A percentile compares a stretch with the other conserved stretches of the same genome.
Evolutionary conservation across 768 basidiomycete genomes (phyloP).

Genomic region (Boletus vermiculosoides): DNA sequence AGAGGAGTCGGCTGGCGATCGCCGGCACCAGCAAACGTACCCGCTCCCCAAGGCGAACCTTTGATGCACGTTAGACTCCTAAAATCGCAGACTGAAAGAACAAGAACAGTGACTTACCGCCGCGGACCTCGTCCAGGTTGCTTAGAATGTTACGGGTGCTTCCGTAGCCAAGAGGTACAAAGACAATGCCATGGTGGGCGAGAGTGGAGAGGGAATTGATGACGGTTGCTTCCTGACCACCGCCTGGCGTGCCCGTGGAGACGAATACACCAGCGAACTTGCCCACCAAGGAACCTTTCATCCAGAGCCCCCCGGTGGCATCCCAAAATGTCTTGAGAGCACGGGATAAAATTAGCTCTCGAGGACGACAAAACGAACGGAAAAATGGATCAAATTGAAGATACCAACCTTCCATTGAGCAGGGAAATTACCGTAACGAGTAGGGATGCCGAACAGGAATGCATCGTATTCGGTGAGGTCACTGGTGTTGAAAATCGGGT

Average conservation of each 20-base stretch:
- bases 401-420: slow-evolving; percentile 30
- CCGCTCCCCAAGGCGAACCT: slow-evolving; percentile 81
- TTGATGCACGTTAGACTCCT: neutral
- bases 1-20: slow-evolving; percentile 46
- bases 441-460: no score
- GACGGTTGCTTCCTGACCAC: slow-evolving; percentile 73
- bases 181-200: slow-evolving; percentile 70
- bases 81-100: neutral
- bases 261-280: slow-evolving; percentile 78
- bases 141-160: slow-evolving; percentile 42
- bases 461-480: no score
- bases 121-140: slow-evolving; percentile 50
- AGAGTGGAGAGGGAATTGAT: slow-evolving; percentile 55
- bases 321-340: slow-evolving; percentile 67
- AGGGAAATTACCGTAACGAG: no score
- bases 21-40: slow-evolving; percentile 54
- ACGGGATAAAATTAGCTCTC: slow-evolving; percentile 4
- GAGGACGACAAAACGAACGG: neutral
- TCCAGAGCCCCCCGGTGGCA: slow-evolving; percentile 67
- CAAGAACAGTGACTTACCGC: slow-evolving; percentile 44
- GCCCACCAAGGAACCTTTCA: slow-evolving; percentile 55
- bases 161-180: slow-evolving; percentile 72
- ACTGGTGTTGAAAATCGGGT: slow-evolving; percentile 54
- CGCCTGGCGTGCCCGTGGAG: slow-evolving; percentile 68
- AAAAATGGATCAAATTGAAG: no score